Percentiles rank a stretch among this genome's conserved stretches.
These are phyloP conservation scores for Pythium monospermum DNA, from an alignment of 352 stramenopile genomes.

Conservation along the genomic window DNA sequence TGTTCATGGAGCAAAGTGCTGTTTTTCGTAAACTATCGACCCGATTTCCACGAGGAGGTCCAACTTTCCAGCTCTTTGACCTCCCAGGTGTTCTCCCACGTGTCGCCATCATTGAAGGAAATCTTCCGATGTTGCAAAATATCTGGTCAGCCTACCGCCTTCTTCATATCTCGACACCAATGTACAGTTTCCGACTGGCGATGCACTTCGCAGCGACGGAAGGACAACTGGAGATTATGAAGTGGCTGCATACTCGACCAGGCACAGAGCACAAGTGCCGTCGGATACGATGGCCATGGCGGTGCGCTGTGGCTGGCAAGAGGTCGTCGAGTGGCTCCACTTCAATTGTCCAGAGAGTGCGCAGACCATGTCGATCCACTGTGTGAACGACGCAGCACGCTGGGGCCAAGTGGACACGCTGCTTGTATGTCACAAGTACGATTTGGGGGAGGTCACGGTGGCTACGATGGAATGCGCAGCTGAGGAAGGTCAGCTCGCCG, in stretches of 20 bases:
- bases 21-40: too few relatives aligned
- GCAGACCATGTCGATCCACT: background rate
- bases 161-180: too few relatives aligned
- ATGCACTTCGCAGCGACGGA: conserved; percentile 9
- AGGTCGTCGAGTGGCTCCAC: conserved; percentile 16
- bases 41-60: background rate
- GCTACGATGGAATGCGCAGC: too few relatives aligned
- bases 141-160: background rate
- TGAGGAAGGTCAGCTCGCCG: too few relatives aligned
- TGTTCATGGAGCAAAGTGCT: too few relatives aligned
- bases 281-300: conserved; percentile 12
- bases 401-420: conserved; percentile 8
- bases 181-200: background rate
- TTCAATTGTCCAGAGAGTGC: background rate
- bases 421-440: conserved; percentile 6
- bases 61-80: too few relatives aligned
- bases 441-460: background rate
- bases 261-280: background rate
- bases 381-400: conserved; percentile 1
- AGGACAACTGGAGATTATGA: conserved; percentile 2
- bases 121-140: background rate
- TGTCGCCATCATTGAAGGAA: conserved; percentile 5
- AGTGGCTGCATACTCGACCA: conserved; percentile 2
- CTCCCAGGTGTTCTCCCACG: background rate
- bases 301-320: conserved; percentile 7